Evolutionary conservation across 202 grass and related monocot species (phyloP), one percentile per base, ranked within the genome.

Genomic region (Setaria viridis): DNA sequence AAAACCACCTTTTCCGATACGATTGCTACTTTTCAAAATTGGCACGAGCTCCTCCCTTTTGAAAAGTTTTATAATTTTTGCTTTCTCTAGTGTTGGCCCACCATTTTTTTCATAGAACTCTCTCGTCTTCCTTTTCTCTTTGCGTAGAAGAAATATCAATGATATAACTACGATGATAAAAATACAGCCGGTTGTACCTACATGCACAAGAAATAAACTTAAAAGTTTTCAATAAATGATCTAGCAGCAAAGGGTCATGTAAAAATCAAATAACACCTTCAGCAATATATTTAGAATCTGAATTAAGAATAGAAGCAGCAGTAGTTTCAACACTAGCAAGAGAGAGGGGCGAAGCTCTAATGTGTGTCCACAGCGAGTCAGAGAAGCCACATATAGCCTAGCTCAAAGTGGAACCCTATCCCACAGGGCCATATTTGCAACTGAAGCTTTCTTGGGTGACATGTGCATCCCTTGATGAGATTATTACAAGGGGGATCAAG

Each of bases 81-180:
- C 74, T 55, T 80, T 67, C 54, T 87, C 75, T 54, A 87, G 30
- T 9, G 74, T 21, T 5, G 78, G 63, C 0, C 88, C 88, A 0
- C 88, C 88, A 45, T 90, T 87, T 16, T 70, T 74, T 33, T 39
- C 41, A 25, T 68, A 90, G 14, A 73, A 73, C 0, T 62, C 68
- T 2, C 3, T 16, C 1, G 6, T 83, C 41, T 73, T 83, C 42
- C 1, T 72, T 50, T 34, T 83, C 55, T 83, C 80, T 37, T 47
- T 73, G 10, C 5, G 5, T 10, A 83, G 56, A 21, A 83, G 13
- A 33, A 73, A 25, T 25, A 25, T 25, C 25, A 25, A 25, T 25
- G 3, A 1, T 9, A 72, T 1, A 5, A 73, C 34, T 16, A 21
- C 37, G 2, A 48, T 14, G 9, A 48, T 1, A 34, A 32, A 14